phyloP scores from a whole-genome alignment of 2,329 filamentous ascomycete genomes.

The Verticillium albo-atrum region DNA sequence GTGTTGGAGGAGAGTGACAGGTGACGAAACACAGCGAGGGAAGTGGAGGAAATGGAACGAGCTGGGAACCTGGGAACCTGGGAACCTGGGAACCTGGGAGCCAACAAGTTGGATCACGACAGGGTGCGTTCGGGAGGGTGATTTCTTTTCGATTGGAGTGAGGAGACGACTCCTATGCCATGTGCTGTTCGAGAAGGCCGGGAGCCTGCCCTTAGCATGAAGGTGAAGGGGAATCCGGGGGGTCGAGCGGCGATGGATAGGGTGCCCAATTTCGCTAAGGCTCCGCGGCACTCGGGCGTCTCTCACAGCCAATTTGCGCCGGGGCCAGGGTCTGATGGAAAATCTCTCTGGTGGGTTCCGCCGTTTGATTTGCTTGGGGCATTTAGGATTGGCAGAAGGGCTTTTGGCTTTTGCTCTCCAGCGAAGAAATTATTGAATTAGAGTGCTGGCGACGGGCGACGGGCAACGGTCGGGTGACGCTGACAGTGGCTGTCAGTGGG shows the following conservation, averaged over 20 bases:
- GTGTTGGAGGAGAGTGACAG: not conserved
- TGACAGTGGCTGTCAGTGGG: not conserved
- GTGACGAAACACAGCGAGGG: conserved; percentile 8
- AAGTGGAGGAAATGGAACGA: conserved; percentile 2
- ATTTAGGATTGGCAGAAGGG: not conserved
- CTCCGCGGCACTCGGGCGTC: conserved; percentile 22
- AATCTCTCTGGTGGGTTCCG: conserved; percentile 2
- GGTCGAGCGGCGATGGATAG: conserved; percentile 17
- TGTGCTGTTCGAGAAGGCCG: conserved; percentile 4
- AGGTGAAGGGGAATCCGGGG: conserved; percentile 21
- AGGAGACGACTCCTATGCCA: conserved; percentile 11
- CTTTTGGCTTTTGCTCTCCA: not conserved
- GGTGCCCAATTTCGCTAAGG: conserved; percentile 35
- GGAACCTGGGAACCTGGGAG: not conserved
- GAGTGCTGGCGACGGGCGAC: no score
- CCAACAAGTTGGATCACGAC: conserved; percentile 7
- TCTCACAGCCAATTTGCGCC: conserved; percentile 22
- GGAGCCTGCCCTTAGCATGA: conserved; percentile 27
- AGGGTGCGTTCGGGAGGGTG: not conserved
- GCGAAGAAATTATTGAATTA: not conserved
- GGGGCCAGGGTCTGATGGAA: conserved; percentile 11
- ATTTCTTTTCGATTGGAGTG: conserved; percentile 6
- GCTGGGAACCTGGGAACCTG: not conserved
- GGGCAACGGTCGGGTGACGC: not conserved
- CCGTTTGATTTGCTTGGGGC: conserved; percentile 1